These are phyloP conservation scores for Aspergillus latus DNA, from an alignment of 2,329 filamentous ascomycete species.

Conservation along the genomic window DNA sequence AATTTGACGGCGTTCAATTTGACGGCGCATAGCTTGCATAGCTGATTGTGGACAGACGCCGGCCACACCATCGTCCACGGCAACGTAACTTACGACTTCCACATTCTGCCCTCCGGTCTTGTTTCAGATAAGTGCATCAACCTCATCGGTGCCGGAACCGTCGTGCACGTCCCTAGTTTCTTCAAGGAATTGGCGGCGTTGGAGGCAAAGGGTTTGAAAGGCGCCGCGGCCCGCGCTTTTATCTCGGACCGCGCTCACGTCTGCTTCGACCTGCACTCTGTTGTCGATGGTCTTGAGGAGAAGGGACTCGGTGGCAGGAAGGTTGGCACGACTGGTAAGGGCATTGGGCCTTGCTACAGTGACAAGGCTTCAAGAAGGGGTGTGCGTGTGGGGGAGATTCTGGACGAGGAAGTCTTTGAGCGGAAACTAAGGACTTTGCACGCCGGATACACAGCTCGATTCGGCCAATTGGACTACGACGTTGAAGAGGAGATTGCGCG, in stretches of 20 bases:
- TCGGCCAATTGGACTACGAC: constrained; percentile 60
- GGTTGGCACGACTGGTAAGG: constrained; percentile 52
- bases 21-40: neutral
- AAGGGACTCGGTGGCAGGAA: constrained; percentile 45
- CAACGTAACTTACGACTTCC: constrained; percentile 49
- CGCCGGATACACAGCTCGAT: constrained; percentile 55
- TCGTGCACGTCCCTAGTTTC: constrained; percentile 50
- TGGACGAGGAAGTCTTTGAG: constrained; percentile 58
- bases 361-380: constrained; percentile 62
- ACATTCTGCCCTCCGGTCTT: constrained; percentile 49
- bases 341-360: constrained; percentile 60
- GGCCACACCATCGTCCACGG: constrained; percentile 51
- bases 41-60: constrained; percentile 32
- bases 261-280: constrained; percentile 46
- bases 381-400: constrained; percentile 58
- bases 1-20: neutral
- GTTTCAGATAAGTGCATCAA: constrained; percentile 48
- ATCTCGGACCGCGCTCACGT: constrained; percentile 49
- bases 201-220: constrained; percentile 45
- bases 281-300: constrained; percentile 49
- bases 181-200: constrained; percentile 49
- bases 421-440: constrained; percentile 54
- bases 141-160: constrained; percentile 49
- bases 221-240: constrained; percentile 44
- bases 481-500: constrained; percentile 59